Conservation (phyloP, 1,139 yeast species). For the Geotrichum reessii region DNA sequence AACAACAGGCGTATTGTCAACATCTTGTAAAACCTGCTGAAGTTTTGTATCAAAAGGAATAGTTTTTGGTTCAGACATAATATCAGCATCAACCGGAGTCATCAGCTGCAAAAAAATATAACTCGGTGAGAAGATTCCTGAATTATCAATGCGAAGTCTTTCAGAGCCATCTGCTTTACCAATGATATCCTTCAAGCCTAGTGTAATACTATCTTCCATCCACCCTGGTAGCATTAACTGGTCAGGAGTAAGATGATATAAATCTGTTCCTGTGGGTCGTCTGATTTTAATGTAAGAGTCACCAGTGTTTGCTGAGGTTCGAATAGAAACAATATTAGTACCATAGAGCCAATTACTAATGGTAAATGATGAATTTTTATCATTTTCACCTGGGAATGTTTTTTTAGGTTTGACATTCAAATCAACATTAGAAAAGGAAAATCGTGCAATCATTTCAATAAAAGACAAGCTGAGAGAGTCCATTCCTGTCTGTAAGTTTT, state of each 20-base stretch:
- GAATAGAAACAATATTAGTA: slow-evolving; percentile 50
- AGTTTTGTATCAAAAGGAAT: slow-evolving; percentile 47
- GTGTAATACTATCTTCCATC: slow-evolving; percentile 20
- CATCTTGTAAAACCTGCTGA: slow-evolving; percentile 52
- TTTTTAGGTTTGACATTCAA: slow-evolving; percentile 37
- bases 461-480: slow-evolving; percentile 57
- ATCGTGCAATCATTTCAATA: slow-evolving; percentile 62
- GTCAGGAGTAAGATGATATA: slow-evolving; percentile 45
- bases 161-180: slow-evolving; percentile 1
- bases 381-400: background rate
- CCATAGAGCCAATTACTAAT: slow-evolving; percentile 56
- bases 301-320: slow-evolving; percentile 51
- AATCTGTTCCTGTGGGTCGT: slow-evolving; percentile 61
- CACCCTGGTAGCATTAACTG: slow-evolving; percentile 40
- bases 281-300: slow-evolving; percentile 51
- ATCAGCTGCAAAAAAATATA: slow-evolving; percentile 42
- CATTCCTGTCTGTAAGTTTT: slow-evolving; percentile 38
- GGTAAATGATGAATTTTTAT: slow-evolving; percentile 18
- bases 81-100: slow-evolving; percentile 30
- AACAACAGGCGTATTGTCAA: slow-evolving; percentile 77
- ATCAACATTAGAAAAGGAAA: slow-evolving; percentile 61
- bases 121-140: slow-evolving; percentile 34
- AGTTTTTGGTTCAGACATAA: slow-evolving; percentile 37
- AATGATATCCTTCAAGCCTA: slow-evolving; percentile 2
- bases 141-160: slow-evolving; percentile 3